phyloP scores from a whole-genome alignment of 2,329 filamentous ascomycete genomes.

The Leptographium procerum region DNA sequence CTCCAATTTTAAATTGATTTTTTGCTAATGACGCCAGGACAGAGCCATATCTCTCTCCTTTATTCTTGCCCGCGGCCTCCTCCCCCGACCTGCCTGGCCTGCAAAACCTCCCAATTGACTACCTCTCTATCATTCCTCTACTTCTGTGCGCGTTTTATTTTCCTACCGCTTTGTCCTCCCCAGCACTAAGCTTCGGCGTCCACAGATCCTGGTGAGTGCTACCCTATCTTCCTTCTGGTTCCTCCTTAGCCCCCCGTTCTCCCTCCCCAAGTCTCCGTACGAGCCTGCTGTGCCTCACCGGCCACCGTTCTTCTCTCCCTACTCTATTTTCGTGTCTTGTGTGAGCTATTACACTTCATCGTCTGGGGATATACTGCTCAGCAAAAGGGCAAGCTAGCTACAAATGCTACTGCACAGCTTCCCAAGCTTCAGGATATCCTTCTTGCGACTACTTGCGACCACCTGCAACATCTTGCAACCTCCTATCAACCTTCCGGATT shows the following conservation, averaged over 20 bases:
- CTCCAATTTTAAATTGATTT: constrained; percentile 9
- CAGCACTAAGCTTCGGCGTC: not conserved
- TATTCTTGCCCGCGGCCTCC: not conserved
- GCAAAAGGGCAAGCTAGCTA: not conserved
- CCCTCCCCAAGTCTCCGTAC: not conserved
- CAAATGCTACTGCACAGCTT: not conserved
- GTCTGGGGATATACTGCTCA: not conserved
- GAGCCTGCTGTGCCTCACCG: not conserved
- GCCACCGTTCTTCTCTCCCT: not conserved
- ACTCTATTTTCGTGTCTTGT: not conserved
- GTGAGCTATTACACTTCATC: too few relatives aligned
- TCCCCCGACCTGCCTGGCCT: not conserved
- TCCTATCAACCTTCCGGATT: not conserved
- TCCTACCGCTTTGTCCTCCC: not conserved
- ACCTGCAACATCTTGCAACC: too few relatives aligned
- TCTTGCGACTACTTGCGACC: too few relatives aligned
- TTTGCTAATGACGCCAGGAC: constrained; percentile 10
- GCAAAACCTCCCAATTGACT: not conserved
- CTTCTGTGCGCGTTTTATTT: not conserved
- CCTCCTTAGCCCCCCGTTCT: not conserved
- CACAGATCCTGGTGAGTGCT: not conserved
- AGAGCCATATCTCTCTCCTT: constrained; percentile 5
- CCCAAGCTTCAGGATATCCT: not conserved
- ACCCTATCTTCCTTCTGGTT: not conserved
- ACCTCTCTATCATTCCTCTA: not conserved